Evolutionary conservation across 345 rosid genomes (phyloP).

Genomic region (Mangifera indica): DNA sequence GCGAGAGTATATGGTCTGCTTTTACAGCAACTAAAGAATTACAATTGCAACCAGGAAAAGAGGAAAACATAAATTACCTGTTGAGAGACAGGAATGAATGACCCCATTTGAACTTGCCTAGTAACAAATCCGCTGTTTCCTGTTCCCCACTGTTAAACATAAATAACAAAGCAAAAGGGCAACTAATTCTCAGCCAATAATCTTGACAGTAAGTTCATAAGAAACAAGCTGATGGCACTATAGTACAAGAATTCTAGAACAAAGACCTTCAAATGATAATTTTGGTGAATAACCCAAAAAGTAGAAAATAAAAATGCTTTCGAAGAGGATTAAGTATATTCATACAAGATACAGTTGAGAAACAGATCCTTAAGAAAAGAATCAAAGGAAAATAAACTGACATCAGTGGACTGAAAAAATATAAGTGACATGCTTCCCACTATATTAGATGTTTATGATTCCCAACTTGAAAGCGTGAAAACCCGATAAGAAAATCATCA

Average conservation of each 20-base stretch:
- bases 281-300: not conserved
- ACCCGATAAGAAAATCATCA: not conserved
- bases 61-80: constrained; percentile 43
- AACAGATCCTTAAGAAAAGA: not conserved
- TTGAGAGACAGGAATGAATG: constrained; percentile 92
- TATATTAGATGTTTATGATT: not conserved
- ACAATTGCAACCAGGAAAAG: not conserved
- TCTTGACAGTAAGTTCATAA: not conserved
- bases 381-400: not conserved
- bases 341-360: not conserved
- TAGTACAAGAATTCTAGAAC: not conserved
- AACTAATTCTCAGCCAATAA: not conserved
- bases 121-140: constrained; percentile 74
- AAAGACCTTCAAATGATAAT: too few species aligned
- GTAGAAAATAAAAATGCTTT: not conserved
- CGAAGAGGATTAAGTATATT: not conserved
- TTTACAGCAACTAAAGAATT: too few species aligned
- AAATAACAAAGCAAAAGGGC: constrained; percentile 6
- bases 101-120: constrained; percentile 98
- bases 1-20: too few species aligned
- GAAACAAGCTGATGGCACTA: not conserved
- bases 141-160: constrained; percentile 71
- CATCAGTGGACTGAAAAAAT: not conserved
- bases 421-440: not conserved
- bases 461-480: not conserved